Base-by-base conservation (phyloP, 108 stramenopile genomes). In the Nitzschia palea region DNA sequence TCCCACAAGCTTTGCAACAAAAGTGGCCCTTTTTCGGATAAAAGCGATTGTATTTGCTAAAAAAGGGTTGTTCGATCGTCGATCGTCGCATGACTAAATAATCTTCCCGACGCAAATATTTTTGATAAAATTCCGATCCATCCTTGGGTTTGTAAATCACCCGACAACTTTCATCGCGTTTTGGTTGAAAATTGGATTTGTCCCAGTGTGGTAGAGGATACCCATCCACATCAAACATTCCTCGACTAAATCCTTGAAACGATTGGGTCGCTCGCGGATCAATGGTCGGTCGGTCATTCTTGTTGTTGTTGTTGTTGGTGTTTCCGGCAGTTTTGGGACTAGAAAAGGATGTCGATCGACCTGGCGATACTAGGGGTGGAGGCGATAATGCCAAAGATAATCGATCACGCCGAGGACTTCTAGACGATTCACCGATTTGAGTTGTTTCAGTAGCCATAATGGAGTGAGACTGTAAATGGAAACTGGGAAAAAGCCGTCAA, bases 1-100 rank as follows among this genome's bases (percentile, higher is more conserved):
- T 73, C 14, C 72, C 72, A 51, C 72, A 73, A 28, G 64, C 72
- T 36, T 65, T 65, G 56, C 72, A 73, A 36, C 64, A 65, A 28
- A 65, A 73, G 25, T 73, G 72, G 20, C 72, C 72, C 28, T 14
- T 22, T 25, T 32, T 55, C 12, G 72, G 72, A 58, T 50, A 65
- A 44, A 65, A 65, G 15, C 72, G 64, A 35, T 73, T 73, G 64
- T 73, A 73, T 51, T 71, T 71, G 36, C 59, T 61, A 40, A 62
- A 71, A 36, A 51, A 71, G 8, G 70, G 70, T 55, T 71, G 70
- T 47, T 71, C 70, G 6, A 44, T 55, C 0, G 60, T 43, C 4
- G 25, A n/a, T 25, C 58, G 23, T 51, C 61, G 48, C 61, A 62
- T 71, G 4, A 71, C 60, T 9, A 50, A 52, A 44, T 55, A 71